Percentiles rank a stretch among this genome's conserved stretches.
Conservation (phyloP, 2,329 filamentous ascomycete species). For the Talaromyces sp. region DNA sequence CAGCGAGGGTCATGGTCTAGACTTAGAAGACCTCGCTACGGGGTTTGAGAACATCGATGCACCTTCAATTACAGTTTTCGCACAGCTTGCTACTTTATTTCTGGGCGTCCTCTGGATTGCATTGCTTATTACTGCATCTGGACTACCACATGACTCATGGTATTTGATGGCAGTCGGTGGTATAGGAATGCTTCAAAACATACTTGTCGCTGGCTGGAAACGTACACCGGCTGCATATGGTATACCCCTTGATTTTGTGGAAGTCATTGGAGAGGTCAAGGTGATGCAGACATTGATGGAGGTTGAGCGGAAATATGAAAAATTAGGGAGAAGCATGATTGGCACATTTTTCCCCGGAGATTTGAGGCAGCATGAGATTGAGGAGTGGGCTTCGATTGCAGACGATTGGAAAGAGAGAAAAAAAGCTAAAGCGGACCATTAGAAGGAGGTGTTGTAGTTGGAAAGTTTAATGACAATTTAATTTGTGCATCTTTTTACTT, state of each 20-base stretch:
- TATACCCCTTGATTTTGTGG: slow-evolving; percentile 21
- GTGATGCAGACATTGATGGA: slow-evolving; percentile 27
- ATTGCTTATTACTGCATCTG: slow-evolving; percentile 36
- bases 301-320: slow-evolving; percentile 24
- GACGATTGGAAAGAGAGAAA: slow-evolving; percentile 8
- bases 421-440: not conserved
- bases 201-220: slow-evolving; percentile 26
- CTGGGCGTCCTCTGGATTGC: slow-evolving; percentile 34
- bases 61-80: slow-evolving; percentile 9
- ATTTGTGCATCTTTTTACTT: no score
- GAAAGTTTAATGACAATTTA: no score
- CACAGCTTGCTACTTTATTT: slow-evolving; percentile 16
- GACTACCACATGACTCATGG: slow-evolving; percentile 34
- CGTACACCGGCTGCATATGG: slow-evolving; percentile 25
- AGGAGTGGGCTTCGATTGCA: slow-evolving; percentile 12
- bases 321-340: slow-evolving; percentile 24
- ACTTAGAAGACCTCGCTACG: slow-evolving; percentile 39
- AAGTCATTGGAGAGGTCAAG: slow-evolving; percentile 23
- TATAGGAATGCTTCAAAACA: slow-evolving; percentile 38
- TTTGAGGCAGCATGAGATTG: slow-evolving; percentile 12
- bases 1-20: slow-evolving; percentile 26
- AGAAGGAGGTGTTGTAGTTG: not conserved
- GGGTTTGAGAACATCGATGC: slow-evolving; percentile 14
- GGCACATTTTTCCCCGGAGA: slow-evolving; percentile 25
- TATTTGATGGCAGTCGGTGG: slow-evolving; percentile 36